Conservation (phyloP, 495 filamentous ascomycete genomes). For the Clohesyomyces aquaticus region DNA sequence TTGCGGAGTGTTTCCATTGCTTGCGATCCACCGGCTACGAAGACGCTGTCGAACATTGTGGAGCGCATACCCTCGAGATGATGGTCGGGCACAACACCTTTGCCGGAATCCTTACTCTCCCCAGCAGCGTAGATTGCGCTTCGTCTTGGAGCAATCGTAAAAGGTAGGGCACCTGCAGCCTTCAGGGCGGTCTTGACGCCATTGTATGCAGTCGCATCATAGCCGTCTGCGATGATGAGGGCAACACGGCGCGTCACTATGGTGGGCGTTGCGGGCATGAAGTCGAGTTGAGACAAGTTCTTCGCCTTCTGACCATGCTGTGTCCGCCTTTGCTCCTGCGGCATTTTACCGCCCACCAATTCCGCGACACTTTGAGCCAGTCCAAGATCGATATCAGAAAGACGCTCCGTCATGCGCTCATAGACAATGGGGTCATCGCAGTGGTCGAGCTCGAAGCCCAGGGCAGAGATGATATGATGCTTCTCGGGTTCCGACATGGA, state of each 20-base stretch:
- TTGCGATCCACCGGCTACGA: constrained; percentile 74
- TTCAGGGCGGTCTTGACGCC: constrained; percentile 65
- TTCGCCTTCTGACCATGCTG: constrained; percentile 65
- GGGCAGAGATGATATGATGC: constrained; percentile 67
- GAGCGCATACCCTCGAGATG: constrained; percentile 81
- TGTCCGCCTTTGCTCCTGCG: constrained; percentile 16
- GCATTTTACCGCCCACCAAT: constrained; percentile 33
- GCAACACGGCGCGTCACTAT: constrained; percentile 75
- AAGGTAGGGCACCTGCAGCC: constrained; percentile 66
- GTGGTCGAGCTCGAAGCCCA: constrained; percentile 85
- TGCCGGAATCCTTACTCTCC: constrained; percentile 50
- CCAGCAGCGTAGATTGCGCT: constrained; percentile 63
- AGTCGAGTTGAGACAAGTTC: constrained; percentile 70
- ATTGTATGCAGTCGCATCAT: constrained; percentile 66
- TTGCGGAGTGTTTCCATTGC: constrained; percentile 62
- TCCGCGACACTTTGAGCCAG: constrained; percentile 61
- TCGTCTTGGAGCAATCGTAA: constrained; percentile 69
- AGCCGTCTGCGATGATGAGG: constrained; percentile 82
- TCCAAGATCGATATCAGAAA: constrained; percentile 71
- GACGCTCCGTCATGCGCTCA: constrained; percentile 67
- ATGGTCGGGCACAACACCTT: constrained; percentile 72
- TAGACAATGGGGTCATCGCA: constrained; percentile 87
- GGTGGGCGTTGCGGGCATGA: constrained; percentile 62
- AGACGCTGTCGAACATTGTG: constrained; percentile 84
- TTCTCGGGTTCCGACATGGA: constrained; percentile 73